Evolutionary conservation across 441 rosid species (phyloP).

Genomic region (Eruca vesicaria): DNA sequence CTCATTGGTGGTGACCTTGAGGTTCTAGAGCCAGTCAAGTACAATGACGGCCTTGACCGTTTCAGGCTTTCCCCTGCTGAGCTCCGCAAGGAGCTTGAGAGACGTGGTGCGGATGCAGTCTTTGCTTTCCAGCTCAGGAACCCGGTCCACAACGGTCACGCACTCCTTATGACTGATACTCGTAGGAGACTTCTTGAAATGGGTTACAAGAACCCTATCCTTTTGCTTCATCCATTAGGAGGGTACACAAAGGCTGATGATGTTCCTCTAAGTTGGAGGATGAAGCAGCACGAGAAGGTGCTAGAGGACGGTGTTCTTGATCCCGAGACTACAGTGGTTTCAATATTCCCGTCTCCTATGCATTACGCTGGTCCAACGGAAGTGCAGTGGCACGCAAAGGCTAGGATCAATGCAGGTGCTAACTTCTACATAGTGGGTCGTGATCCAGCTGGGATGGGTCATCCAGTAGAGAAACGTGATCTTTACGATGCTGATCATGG

Average conservation of each 20-base stretch:
- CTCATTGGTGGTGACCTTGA: slow-evolving; percentile 89
- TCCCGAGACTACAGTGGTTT: slow-evolving; percentile 94
- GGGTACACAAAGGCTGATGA: slow-evolving; percentile 96
- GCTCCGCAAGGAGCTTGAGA: slow-evolving; percentile 69
- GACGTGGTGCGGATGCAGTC: slow-evolving; percentile 88
- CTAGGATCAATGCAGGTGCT: slow-evolving; percentile 96
- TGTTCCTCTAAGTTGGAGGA: slow-evolving; percentile 90
- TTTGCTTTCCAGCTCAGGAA: slow-evolving; percentile 97
- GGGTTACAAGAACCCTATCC: slow-evolving; percentile 91
- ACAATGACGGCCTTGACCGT: slow-evolving; percentile 84
- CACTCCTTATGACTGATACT: slow-evolving; percentile 88
- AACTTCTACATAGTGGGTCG: slow-evolving; percentile 97
- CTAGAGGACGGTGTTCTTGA: slow-evolving; percentile 94
- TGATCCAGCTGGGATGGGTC: slow-evolving; percentile 99
- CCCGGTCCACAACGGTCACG: slow-evolving; percentile 97
- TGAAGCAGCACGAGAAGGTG: slow-evolving; percentile 97
- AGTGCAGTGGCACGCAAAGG: slow-evolving; percentile 99
- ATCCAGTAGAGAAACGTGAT: slow-evolving; percentile 90
- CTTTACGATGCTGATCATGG: slow-evolving; percentile 96
- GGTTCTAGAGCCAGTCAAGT: slow-evolving; percentile 81
- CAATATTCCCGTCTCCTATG: slow-evolving; percentile 98
- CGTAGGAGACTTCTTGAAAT: slow-evolving; percentile 82
- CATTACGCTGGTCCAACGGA: slow-evolving; percentile 98
- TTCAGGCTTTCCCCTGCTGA: slow-evolving; percentile 78
- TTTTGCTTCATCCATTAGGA: slow-evolving; percentile 92